phyloP scores from a whole-genome alignment of 352 stramenopile species.

The Phytopythium montanum region DNA sequence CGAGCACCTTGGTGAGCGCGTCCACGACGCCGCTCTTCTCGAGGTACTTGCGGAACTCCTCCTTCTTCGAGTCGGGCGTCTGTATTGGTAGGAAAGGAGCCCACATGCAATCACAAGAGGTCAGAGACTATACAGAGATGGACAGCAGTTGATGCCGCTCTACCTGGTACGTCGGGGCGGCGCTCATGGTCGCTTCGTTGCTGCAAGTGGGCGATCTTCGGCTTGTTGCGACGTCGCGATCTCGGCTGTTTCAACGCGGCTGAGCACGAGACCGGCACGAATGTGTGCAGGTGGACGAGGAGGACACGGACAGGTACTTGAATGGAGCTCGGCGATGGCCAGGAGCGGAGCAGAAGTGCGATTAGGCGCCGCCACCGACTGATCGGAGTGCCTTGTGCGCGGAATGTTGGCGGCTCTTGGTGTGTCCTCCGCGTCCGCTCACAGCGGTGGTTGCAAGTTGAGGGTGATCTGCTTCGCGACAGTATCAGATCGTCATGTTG shows the following conservation, averaged over 20 bases:
- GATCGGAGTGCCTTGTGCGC: not conserved
- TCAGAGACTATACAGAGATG: too few relatives aligned
- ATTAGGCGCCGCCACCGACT: not conserved
- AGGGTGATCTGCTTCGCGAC: not conserved
- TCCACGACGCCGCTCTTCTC: slow-evolving; percentile 97
- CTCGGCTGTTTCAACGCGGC: not conserved
- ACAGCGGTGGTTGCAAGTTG: not conserved
- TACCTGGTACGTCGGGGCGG: slow-evolving; percentile 62
- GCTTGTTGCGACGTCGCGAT: not conserved
- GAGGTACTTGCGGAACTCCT: slow-evolving; percentile 98
- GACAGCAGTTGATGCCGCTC: not conserved
- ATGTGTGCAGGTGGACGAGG: not conserved
- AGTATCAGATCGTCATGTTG: slow-evolving; percentile 4
- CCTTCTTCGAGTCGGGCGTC: slow-evolving; percentile 96
- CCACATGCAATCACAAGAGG: too few relatives aligned
- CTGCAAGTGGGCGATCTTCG: not conserved
- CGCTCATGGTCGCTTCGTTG: slow-evolving; percentile 27
- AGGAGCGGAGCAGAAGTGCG: not conserved
- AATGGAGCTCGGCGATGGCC: not conserved
- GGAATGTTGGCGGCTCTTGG: slow-evolving; percentile 4
- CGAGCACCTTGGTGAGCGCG: slow-evolving; percentile 96
- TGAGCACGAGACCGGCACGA: not conserved
- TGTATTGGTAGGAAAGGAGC: slow-evolving; percentile 18
- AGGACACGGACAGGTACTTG: not conserved
- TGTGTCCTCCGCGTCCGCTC: not conserved